A percentile compares a stretch with the other conserved stretches of the same genome.
These are phyloP conservation scores for Eucalyptus pumila DNA, from an alignment of 345 rosid species.

Conservation along the genomic window DNA sequence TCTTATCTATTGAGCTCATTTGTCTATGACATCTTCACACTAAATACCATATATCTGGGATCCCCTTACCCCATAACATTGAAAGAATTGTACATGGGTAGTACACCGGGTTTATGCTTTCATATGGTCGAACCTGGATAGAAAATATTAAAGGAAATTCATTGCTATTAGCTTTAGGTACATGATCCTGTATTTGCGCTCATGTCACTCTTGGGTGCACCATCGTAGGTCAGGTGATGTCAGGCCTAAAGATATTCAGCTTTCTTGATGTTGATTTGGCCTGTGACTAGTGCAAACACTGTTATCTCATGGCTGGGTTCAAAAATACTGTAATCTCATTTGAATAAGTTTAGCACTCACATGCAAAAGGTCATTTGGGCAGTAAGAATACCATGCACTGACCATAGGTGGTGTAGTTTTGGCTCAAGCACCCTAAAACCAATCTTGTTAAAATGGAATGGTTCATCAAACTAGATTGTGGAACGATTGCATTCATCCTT, in stretches of 20 bases:
- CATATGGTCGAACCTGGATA: not conserved
- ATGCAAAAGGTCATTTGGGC: not conserved
- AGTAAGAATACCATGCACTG: not conserved
- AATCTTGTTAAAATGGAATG: not conserved
- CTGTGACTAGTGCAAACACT: not conserved
- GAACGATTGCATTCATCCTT: not conserved
- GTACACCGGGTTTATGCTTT: not conserved
- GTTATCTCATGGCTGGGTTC: not conserved
- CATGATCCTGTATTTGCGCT: not conserved
- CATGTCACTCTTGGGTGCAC: not conserved
- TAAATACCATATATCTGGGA: not conserved
- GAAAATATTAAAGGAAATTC: not conserved
- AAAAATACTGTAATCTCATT: not conserved
- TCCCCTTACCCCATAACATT: not conserved
- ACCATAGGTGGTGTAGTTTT: not conserved
- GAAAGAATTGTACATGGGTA: not conserved
- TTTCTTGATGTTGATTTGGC: not conserved
- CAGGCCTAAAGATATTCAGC: not conserved
- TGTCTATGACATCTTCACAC: not conserved
- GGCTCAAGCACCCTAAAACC: not conserved
- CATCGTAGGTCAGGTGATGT: not conserved
- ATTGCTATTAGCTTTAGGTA: not conserved
- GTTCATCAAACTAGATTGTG: not conserved
- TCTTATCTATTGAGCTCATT: not conserved
- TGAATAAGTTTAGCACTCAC: no score